phyloP scores from a whole-genome alignment of 257 asterid species.

The Nicotiana otophora region DNA sequence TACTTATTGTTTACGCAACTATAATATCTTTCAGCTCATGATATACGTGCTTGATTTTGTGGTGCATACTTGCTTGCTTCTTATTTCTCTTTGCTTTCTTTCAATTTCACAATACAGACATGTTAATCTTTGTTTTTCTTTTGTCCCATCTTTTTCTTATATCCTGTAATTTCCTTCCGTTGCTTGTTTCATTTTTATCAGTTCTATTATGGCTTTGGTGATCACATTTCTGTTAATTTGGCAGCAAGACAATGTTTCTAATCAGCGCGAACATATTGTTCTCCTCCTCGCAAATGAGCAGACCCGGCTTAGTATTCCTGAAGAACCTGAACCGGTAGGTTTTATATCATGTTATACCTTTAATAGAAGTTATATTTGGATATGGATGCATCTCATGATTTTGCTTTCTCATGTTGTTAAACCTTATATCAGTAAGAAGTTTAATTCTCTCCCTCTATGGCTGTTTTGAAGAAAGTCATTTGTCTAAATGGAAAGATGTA shows the following conservation, averaged over 20 bases:
- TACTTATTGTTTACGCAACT: not conserved
- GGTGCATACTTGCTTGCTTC: not conserved
- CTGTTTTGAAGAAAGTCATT: not conserved
- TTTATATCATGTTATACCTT: conserved; percentile 12
- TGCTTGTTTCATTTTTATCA: not conserved
- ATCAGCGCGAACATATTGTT: conserved; percentile 89
- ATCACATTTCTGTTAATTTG: conserved; percentile 12
- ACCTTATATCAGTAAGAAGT: not conserved
- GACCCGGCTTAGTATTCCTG: conserved; percentile 72
- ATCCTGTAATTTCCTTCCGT: not conserved
- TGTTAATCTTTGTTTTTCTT: conserved; percentile 3
- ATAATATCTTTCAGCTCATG: not conserved
- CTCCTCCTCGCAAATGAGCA: conserved; percentile 97
- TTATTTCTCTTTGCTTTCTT: not conserved
- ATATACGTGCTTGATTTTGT: not conserved
- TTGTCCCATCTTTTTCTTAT: not conserved
- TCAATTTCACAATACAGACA: not conserved
- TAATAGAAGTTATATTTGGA: not conserved
- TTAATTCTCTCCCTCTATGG: not conserved
- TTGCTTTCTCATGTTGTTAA: not conserved
- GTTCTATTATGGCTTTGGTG: not conserved
- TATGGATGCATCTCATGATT: not conserved
- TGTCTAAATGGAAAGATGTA: not conserved
- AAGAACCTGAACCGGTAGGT: conserved; percentile 83
- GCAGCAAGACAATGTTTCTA: conserved; percentile 88